Base-by-base conservation (phyloP, 768 basidiomycete genomes). In the Psilocybe subaeruginosa region DNA sequence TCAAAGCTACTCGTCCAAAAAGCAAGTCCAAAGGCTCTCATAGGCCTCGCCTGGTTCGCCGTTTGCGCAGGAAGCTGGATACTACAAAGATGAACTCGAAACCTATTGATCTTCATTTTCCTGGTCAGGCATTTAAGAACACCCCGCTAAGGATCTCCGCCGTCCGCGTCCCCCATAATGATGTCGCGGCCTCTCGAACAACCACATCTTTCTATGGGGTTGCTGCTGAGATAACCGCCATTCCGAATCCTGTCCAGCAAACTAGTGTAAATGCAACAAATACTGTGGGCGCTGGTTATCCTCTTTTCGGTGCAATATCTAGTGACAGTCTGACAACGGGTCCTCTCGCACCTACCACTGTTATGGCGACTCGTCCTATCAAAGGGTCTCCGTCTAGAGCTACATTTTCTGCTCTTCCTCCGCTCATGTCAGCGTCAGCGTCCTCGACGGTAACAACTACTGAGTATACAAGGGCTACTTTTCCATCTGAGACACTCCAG, bases 211-310 rank as follows among this genome's bases (percentile, higher is more conserved):
- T 69, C 50, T 70, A 67, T 52, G 69, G 64, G 57, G 62, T 65
- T 5, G 62, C 61, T 56, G 67, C 61, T 56, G 77, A 80, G 59
- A 67, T 74, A 14, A 79, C 79, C 6, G 72, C 77, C 45, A 71
- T 86, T 47, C 84, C 85, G 11, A 77, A 79, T 62, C 85, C 85
- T 61, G 77, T 78, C 41, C 82, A 83, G 23, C 81, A 83, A 50
- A 78, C 76, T 50, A 78, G 77, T 31, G 59, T 55, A 30, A 61
- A 47, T 27, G 14, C 58, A 27, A 39, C 59, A 17, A 53, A 56
- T 8, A 41, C 73, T 47, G 59, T 69, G 52, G 59, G 63, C 67
- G 61, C 72, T 64, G 69, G 74, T 64, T 65, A 76, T 72, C 58
- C 75, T 64, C 61, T 66, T 62, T 62, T 73, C 56, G 64, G 73